Percentiles rank a stretch among this genome's conserved stretches.
Conservation (phyloP, 805 yeast genomes). For the Starmerella cellae region DNA sequence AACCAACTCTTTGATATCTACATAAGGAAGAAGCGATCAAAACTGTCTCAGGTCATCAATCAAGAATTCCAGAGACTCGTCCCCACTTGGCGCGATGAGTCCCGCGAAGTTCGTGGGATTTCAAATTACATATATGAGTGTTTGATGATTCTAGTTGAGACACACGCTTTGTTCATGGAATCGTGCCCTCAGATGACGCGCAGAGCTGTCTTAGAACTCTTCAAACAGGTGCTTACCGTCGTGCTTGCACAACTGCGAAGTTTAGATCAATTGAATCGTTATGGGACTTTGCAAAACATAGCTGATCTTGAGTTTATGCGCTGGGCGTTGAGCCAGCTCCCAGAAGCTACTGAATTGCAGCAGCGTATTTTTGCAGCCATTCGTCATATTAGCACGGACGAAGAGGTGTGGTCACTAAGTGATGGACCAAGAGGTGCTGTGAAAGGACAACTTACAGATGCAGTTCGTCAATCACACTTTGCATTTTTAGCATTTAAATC, state of each 20-base stretch:
- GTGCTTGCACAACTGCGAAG: constrained; percentile 32
- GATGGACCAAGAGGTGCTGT: constrained; percentile 23
- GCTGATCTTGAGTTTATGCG: constrained; percentile 44
- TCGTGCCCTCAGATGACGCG: constrained; percentile 37
- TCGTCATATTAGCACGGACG: constrained; percentile 22
- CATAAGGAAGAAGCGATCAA: constrained; percentile 38
- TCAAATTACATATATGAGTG: constrained; percentile 37
- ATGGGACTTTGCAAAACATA: constrained; percentile 39
- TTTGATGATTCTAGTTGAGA: constrained; percentile 36
- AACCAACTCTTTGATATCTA: constrained; percentile 35
- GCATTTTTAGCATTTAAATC: constrained; percentile 19
- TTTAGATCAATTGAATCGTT: constrained; percentile 34
- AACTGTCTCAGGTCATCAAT: constrained; percentile 36
- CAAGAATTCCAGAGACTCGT: constrained; percentile 35
- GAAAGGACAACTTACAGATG: constrained; percentile 16
- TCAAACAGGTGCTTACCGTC: constrained; percentile 30
- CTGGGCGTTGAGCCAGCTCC: constrained; percentile 23
- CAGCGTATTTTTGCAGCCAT: constrained; percentile 25
- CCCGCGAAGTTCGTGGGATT: constrained; percentile 13
- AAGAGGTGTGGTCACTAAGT: constrained; percentile 19
- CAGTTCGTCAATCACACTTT: constrained; percentile 16
- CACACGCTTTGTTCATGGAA: constrained; percentile 39
- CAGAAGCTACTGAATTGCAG: constrained; percentile 20
- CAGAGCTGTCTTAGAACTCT: constrained; percentile 35
- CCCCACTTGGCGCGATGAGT: constrained; percentile 35